These are phyloP conservation scores for Euphrasia arctica DNA, from an alignment of 305 asterid species.

Conservation along the genomic window DNA sequence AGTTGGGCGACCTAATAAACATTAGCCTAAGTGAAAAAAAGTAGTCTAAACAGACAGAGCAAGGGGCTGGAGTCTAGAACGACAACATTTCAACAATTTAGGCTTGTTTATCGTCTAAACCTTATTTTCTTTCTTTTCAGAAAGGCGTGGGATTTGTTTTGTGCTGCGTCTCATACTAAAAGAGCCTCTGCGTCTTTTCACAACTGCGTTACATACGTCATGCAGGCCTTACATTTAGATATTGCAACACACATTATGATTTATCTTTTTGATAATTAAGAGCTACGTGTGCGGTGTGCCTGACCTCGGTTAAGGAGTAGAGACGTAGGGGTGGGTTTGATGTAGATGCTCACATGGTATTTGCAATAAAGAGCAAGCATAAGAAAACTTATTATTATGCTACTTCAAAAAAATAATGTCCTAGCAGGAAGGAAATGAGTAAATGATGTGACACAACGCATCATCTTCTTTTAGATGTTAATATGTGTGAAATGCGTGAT, in stretches of 20 bases:
- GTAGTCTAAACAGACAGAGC: not conserved
- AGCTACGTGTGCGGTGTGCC: not conserved
- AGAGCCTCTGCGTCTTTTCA: not conserved
- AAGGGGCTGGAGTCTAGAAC: not conserved
- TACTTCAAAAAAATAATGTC: not conserved
- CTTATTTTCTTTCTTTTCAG: not conserved
- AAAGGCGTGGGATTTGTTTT: not conserved
- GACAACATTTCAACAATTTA: not conserved
- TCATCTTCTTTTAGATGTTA: not conserved
- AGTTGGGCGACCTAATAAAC: not conserved
- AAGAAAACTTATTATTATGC: not conserved
- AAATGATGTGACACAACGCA: not conserved
- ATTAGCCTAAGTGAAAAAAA: not conserved
- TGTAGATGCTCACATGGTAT: not conserved
- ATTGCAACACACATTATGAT: not conserved
- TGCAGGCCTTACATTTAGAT: not conserved
- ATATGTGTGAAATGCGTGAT: not conserved
- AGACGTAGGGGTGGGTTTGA: not conserved
- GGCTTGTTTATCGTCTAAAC: not conserved
- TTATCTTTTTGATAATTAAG: not conserved
- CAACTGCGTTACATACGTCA: not conserved
- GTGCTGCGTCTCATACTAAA: not conserved
- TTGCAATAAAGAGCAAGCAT: slow-evolving; percentile 5
- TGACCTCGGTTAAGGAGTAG: not conserved
- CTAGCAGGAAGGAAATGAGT: slow-evolving; percentile 2